Evolutionary conservation across 139 green algal genomes (phyloP).

Genomic region (Desmodesmus armatus): DNA sequence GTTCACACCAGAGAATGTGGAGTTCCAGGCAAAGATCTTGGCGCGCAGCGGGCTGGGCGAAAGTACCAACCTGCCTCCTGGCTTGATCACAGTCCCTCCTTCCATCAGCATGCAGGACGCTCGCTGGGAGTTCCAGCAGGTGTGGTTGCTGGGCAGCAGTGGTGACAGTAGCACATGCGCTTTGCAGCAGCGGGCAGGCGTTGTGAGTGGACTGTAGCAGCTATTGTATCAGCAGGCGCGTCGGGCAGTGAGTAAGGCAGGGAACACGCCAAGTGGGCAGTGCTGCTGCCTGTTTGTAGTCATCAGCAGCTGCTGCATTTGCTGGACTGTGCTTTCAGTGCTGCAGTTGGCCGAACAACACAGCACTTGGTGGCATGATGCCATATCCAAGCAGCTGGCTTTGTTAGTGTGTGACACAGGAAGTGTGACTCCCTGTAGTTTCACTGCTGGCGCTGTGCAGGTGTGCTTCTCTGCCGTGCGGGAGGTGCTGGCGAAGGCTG

Average conservation of each 20-base stretch:
- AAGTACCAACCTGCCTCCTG: constrained; percentile 92
- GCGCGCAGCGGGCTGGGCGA: constrained; percentile 87
- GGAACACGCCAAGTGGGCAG: too few relatives aligned
- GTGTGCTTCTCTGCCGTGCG: constrained; percentile 84
- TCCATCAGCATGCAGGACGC: constrained; percentile 81
- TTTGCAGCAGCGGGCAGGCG: too few relatives aligned
- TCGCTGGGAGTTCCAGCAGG: constrained; percentile 90
- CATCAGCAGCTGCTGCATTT: too few relatives aligned
- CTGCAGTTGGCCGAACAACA: too few relatives aligned
- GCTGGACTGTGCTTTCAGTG: too few relatives aligned
- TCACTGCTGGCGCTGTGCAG: constrained; percentile 37
- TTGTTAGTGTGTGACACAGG: background rate
- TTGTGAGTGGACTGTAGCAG: too few relatives aligned
- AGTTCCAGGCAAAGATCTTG: constrained; percentile 95
- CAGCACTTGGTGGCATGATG: too few relatives aligned
- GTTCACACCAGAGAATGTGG: constrained; percentile 83
- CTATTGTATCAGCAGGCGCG: too few relatives aligned
- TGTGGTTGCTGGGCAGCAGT: constrained; percentile 57
- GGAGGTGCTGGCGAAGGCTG: constrained; percentile 72
- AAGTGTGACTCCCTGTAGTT: background rate
- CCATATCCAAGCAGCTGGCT: background rate
- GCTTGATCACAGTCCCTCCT: constrained; percentile 40
- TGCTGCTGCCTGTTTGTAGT: too few relatives aligned
- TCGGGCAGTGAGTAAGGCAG: too few relatives aligned
- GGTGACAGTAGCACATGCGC: background rate